Conservation (phyloP, 2,329 filamentous ascomycete species). For the Ceratocystiopsis brevicomis region DNA sequence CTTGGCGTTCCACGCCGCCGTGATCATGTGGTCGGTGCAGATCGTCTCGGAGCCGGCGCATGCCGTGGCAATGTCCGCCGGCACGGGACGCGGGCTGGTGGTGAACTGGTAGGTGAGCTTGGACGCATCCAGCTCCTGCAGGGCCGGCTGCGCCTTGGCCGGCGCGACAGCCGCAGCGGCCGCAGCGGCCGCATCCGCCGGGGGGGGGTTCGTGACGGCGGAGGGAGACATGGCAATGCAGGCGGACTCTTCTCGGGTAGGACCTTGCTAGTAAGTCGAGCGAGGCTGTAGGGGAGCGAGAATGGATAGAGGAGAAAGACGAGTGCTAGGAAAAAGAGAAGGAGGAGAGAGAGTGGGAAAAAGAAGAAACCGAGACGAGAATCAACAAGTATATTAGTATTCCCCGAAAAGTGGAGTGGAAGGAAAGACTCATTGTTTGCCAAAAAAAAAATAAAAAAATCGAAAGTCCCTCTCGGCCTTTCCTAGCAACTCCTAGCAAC, state of each 20-base stretch:
- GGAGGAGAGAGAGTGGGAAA: neutral
- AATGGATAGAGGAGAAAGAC: too few relatives aligned
- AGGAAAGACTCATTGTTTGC: too few relatives aligned
- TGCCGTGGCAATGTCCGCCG: slow-evolving; percentile 25
- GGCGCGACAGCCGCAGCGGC: too few relatives aligned
- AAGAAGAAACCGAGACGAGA: too few relatives aligned
- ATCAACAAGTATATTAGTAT: too few relatives aligned
- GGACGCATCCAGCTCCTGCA: slow-evolving; percentile 42
- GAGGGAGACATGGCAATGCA: slow-evolving; percentile 12
- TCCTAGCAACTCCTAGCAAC: neutral
- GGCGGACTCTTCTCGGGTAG: too few relatives aligned
- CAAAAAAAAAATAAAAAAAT: neutral
- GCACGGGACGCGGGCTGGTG: slow-evolving; percentile 30
- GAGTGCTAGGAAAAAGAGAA: neutral
- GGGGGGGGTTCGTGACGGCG: slow-evolving; percentile 3
- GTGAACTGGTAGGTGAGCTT: slow-evolving; percentile 37
- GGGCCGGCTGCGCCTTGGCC: slow-evolving; percentile 24
- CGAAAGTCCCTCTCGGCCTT: neutral
- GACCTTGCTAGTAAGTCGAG: neutral
- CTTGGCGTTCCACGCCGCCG: slow-evolving; percentile 43
- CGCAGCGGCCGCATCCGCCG: neutral
- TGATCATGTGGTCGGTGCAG: slow-evolving; percentile 80
- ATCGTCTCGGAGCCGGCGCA: slow-evolving; percentile 31
- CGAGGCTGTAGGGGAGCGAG: too few relatives aligned
- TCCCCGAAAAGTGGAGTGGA: too few relatives aligned